Evolutionary conservation across 352 stramenopile species (phyloP).

Genomic region (Phytophthora lateralis): DNA sequence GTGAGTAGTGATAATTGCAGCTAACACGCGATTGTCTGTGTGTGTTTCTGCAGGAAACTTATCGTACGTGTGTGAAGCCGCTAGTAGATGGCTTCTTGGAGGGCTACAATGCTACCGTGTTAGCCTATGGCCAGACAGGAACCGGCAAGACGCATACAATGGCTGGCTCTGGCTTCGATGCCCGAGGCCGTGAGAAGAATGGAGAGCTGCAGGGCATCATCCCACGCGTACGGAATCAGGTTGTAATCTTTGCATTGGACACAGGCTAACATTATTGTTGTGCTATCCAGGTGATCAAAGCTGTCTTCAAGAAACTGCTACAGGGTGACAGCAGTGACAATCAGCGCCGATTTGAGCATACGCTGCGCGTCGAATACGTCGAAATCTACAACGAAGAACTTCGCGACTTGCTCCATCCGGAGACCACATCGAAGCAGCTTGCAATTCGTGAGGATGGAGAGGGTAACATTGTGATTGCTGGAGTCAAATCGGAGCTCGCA

Average conservation of each 20-base stretch:
- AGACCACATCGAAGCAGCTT: slow-evolving; percentile 80
- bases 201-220: slow-evolving; percentile 83
- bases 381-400: slow-evolving; percentile 99
- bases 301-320: slow-evolving; percentile 74
- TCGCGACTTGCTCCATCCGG: slow-evolving; percentile 91
- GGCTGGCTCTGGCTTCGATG: slow-evolving; percentile 66
- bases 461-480: slow-evolving; percentile 80
- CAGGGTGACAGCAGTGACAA: slow-evolving; percentile 41
- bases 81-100: slow-evolving; percentile 83
- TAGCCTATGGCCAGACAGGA: slow-evolving; percentile 88
- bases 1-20: background rate
- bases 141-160: slow-evolving; percentile 97
- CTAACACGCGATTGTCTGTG: background rate
- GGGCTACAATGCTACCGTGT: slow-evolving; percentile 84
- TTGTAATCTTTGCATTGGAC: background rate
- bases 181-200: slow-evolving; percentile 56
- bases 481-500: slow-evolving; percentile 83
- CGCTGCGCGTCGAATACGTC: slow-evolving; percentile 95
- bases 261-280: background rate
- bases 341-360: slow-evolving; percentile 61
- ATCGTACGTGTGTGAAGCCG: slow-evolving; percentile 63
- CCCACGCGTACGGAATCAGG: slow-evolving; percentile 57
- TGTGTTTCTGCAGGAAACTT: slow-evolving; percentile 55
- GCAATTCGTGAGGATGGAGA: slow-evolving; percentile 81
- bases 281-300: slow-evolving; percentile 54